These are phyloP conservation scores for Apium graveolens DNA, from an alignment of 129 eudicot genomes.

Conservation along the genomic window DNA sequence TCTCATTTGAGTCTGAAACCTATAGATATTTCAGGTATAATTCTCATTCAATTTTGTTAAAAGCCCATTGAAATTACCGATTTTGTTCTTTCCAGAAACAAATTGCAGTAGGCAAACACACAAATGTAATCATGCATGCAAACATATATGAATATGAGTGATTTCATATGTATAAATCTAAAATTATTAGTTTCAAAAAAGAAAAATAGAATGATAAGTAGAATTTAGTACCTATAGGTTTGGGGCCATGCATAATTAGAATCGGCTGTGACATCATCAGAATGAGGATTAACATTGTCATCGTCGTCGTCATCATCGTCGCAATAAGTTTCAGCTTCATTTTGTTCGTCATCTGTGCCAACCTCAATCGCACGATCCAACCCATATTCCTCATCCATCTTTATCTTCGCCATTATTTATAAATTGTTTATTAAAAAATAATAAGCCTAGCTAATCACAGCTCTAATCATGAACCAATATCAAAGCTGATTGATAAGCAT, in stretches of 20 bases:
- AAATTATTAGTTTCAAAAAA: too few relatives aligned
- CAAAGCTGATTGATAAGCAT: neutral
- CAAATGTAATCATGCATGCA: neutral
- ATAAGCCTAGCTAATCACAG: neutral
- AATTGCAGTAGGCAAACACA: neutral
- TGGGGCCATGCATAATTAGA: slow-evolving; percentile 43
- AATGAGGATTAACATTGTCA: neutral
- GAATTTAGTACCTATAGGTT: slow-evolving; percentile 34
- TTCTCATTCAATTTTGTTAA: too few relatives aligned
- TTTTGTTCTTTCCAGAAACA: neutral
- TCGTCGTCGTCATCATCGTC: slow-evolving; percentile 18
- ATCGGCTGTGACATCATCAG: neutral
- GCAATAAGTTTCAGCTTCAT: slow-evolving; percentile 43
- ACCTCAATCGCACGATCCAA: slow-evolving; percentile 44
- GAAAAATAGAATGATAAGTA: too few relatives aligned
- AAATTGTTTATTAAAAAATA: too few relatives aligned
- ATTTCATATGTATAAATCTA: too few relatives aligned
- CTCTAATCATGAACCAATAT: neutral
- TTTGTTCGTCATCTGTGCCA: slow-evolving; percentile 63
- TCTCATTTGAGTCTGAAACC: too few relatives aligned
- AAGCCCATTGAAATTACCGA: neutral
- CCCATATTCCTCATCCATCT: slow-evolving; percentile 41
- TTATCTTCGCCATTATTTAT: slow-evolving; percentile 25
- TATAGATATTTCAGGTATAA: too few relatives aligned
- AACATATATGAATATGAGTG: neutral